Evolutionary conservation across 768 basidiomycete species (phyloP).

Genomic region (Calocybe gangraenosa): DNA sequence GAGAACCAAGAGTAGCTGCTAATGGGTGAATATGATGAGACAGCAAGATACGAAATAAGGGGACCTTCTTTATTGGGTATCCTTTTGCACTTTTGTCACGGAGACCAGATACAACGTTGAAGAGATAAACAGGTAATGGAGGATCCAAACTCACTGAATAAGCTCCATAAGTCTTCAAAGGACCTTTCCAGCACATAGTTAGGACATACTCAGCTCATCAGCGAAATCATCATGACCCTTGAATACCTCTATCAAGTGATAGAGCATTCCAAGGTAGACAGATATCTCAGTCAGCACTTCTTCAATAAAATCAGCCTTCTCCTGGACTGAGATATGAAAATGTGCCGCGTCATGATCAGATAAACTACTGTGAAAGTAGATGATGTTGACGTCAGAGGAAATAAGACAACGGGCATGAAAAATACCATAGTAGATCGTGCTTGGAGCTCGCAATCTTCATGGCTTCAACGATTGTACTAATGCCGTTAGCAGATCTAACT

Average conservation of each 20-base stretch:
- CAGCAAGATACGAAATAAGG: constrained; percentile 15
- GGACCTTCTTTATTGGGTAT: constrained; percentile 95
- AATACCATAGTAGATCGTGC: constrained; percentile 77
- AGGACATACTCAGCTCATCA: constrained; percentile 86
- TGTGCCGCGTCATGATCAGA: constrained; percentile 72
- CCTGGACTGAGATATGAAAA: constrained; percentile 63
- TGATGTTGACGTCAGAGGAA: constrained; percentile 3
- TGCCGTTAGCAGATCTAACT: constrained; percentile 78
- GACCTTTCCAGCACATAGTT: background rate
- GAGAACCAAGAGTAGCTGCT: constrained; percentile 81
- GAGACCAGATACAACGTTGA: constrained; percentile 84
- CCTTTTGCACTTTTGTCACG: constrained; percentile 93
- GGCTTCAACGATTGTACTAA: constrained; percentile 79
- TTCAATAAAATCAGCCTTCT: constrained; percentile 78
- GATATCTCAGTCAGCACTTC: constrained; percentile 91
- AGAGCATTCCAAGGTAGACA: constrained; percentile 92
- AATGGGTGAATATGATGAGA: constrained; percentile 8
- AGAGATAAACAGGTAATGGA: constrained; percentile 88
- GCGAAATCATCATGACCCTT: constrained; percentile 93
- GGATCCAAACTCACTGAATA: constrained; percentile 88
- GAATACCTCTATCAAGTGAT: constrained; percentile 91
- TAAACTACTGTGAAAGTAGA: constrained; percentile 50
- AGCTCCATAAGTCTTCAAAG: constrained; percentile 4
- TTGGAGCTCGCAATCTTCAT: constrained; percentile 87
- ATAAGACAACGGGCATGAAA: background rate